Base-by-base conservation (phyloP, 2,329 filamentous ascomycete species). In the Aspergillus chevalieri region DNA sequence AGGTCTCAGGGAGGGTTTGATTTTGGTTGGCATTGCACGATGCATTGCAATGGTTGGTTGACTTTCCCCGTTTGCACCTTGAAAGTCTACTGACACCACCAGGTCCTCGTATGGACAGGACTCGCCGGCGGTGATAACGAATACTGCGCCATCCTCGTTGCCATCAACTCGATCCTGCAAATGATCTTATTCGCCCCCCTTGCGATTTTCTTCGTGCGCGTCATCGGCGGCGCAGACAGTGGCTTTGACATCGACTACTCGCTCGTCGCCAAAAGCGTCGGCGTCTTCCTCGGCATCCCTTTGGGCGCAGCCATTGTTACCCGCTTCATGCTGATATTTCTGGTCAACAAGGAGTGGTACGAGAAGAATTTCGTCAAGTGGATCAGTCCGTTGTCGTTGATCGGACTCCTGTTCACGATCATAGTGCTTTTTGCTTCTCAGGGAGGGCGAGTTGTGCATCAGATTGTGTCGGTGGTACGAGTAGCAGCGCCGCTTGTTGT, bases 341-440 rank as follows among this genome's bases (percentile, higher is more conserved):
- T 83, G 0, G 65, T 78, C 3, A 80, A 83, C 3, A 66, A 76
- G 1, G 68, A 71, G 1, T 85, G 80, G 75, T 95, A 90, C 64
- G 77, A 88, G 34, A 64, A 73, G 2, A 74, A 79, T 3, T 93
- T 95, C 65, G 65, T 95, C n/a, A 80, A 78, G 30, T 83, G 79
- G 63, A 74, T 82, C 2, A 79, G 82, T 0, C 90, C 89, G 0
- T 85, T 82, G 77, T 92, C 87, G 0, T 77, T 95, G 2, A 81
- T 95, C 55, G 90, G 89, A 0, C 77, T 96, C 4, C 73, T 95
- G 1, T 95, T 91, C 73, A 95, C 89, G 1, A 93, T 95, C 57
- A 68, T 93, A 6, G 83, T 95, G 1, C 77, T 95, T 2, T 95
- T 95, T 64, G 89, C 87, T 0, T 87, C 85, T 1, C 89, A 95